Conservation (phyloP, 345 rosid genomes). For the Gossypium anomalum region DNA sequence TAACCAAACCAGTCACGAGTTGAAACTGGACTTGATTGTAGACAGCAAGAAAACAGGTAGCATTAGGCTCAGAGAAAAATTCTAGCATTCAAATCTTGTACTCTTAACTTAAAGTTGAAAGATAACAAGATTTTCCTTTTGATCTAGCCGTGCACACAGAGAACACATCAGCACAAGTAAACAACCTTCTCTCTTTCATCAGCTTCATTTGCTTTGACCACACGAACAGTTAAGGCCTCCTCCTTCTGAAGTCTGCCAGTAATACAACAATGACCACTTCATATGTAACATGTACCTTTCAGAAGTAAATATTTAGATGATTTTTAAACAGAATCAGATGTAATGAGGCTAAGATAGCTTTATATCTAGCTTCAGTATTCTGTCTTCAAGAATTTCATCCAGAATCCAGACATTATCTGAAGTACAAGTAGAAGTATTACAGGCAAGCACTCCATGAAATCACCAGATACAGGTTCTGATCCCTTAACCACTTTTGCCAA, state of each 20-base stretch:
- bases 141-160: not conserved
- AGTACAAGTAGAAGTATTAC: not conserved
- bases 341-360: not conserved
- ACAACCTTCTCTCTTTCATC: slow-evolving; percentile 45
- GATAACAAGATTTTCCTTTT: slow-evolving; percentile 1
- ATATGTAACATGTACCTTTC: not conserved
- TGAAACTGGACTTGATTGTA: not conserved
- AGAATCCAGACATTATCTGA: not conserved
- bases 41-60: not conserved
- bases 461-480: not conserved
- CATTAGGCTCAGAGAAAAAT: not conserved
- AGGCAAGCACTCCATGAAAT: not conserved
- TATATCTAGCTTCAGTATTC: not conserved
- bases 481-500: not conserved
- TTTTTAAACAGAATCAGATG: not conserved
- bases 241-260: slow-evolving; percentile 40
- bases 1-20: not conserved
- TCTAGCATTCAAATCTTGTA: not conserved
- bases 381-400: slow-evolving; percentile 1
- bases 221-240: slow-evolving; percentile 84
- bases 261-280: not conserved
- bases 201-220: slow-evolving; percentile 70
- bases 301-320: not conserved
- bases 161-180: not conserved
- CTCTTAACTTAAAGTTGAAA: not conserved